Conservation (phyloP, 2,329 filamentous ascomycete species). For the Aureobasidium sp. region DNA sequence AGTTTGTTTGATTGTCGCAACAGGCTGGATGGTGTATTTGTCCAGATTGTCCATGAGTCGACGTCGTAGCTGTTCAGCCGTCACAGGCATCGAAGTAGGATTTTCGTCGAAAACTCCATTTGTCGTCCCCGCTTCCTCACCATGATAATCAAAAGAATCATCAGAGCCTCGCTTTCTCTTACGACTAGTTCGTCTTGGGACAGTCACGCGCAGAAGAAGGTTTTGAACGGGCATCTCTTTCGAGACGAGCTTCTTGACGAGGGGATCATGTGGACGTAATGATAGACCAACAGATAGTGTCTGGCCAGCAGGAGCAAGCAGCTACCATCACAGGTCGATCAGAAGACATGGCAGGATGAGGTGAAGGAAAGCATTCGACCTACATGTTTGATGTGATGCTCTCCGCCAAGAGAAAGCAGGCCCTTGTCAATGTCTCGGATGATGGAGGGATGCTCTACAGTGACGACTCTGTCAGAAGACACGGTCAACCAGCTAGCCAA, state of each 20-base stretch:
- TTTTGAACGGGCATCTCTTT: constrained; percentile 71
- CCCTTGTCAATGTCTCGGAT: constrained; percentile 57
- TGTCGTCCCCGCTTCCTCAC: not conserved
- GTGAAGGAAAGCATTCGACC: constrained; percentile 13
- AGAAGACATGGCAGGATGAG: not conserved
- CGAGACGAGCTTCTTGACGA: constrained; percentile 70
- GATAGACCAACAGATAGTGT: constrained; percentile 48
- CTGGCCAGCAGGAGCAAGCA: constrained; percentile 9
- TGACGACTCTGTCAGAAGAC: constrained; percentile 46
- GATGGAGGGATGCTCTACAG: constrained; percentile 60
- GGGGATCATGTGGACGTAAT: constrained; percentile 69
- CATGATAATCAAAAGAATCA: constrained; percentile 38
- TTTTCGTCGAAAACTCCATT: not conserved
- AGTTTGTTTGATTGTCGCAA: constrained; percentile 61
- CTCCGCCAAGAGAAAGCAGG: constrained; percentile 54
- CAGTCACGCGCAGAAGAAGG: constrained; percentile 73
- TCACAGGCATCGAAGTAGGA: not conserved
- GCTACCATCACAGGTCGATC: constrained; percentile 7
- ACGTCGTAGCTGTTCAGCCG: constrained; percentile 21
- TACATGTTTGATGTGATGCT: constrained; percentile 47
- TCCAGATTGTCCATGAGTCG: constrained; percentile 24
- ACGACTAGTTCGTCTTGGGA: constrained; percentile 78
- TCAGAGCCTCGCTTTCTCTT: constrained; percentile 74
- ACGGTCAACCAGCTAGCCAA: constrained; percentile 13
- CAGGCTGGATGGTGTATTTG: constrained; percentile 22